Evolutionary conservation across 768 basidiomycete genomes (phyloP).

Genomic region (Serendipita indica): DNA sequence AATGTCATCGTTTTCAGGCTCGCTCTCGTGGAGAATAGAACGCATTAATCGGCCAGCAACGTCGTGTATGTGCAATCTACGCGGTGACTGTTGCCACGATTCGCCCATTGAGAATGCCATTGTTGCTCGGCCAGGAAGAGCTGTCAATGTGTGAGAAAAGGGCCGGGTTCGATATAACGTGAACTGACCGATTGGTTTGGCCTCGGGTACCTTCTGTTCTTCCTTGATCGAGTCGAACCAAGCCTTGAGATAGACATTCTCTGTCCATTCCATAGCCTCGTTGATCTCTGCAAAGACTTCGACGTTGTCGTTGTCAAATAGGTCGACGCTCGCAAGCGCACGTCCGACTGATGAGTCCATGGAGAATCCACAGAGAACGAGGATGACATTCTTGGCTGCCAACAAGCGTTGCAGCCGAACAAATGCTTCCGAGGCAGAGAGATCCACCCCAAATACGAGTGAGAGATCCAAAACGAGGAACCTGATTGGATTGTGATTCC

Average conservation of each 20-base stretch:
- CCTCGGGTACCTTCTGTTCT: constrained; percentile 29
- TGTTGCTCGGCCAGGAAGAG: constrained; percentile 44
- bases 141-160: constrained; percentile 21
- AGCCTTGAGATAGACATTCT: constrained; percentile 77
- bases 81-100: constrained; percentile 47
- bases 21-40: not conserved
- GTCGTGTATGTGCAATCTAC: constrained; percentile 49
- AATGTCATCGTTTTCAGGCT: constrained; percentile 14
- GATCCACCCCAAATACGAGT: constrained; percentile 79
- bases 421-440: constrained; percentile 91
- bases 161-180: not conserved
- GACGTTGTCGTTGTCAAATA: constrained; percentile 62
- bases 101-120: constrained; percentile 32
- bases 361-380: constrained; percentile 78
- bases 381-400: constrained; percentile 53
- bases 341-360: constrained; percentile 49
- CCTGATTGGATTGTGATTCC: constrained; percentile 62
- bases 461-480: constrained; percentile 83
- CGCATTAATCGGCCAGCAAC: constrained; percentile 58
- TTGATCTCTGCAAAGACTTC: constrained; percentile 71
- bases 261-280: constrained; percentile 94
- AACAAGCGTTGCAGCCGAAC: constrained; percentile 78
- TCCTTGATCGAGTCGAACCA: constrained; percentile 58
- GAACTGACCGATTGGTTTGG: constrained; percentile 24
- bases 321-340: constrained; percentile 62